Evolutionary conservation across 2,329 filamentous ascomycete species (phyloP), one percentile per base, ranked within the genome.

Genomic region (Lizonia empirigonia): DNA sequence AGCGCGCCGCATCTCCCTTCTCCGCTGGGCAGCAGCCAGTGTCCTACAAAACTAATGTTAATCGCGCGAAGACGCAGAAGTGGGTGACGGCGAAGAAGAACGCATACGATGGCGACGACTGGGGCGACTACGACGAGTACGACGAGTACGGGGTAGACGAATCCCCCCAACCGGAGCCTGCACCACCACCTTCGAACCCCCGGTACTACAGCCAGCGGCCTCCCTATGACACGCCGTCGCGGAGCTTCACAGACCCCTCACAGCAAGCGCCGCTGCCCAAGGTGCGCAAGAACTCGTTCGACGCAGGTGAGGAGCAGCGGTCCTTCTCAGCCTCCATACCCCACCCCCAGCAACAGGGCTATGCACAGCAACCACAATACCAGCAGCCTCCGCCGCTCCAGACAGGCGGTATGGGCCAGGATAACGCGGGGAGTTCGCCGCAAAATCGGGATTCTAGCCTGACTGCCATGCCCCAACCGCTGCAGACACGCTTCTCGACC

Each of bases 91-190:
- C 93, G 27, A 93, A 92, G 73, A 81, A 85, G 51, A 86, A 89
- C 63, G 89, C 85, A 68, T 97, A 97, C 68, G 92, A 93, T 65
- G 93, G 92, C 57, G 91, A 95, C 65, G 93, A 96, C 68, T 97
- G 93, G 92, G 93, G 91, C 27, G 88, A 84, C 34, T 78, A 77
- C 56, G 78, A 81, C 58, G 81, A 82, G 39, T 81, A 85, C 45
- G 79, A 82, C 46, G 78, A 82, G 50, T 79, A 81, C 57, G 81
- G 83, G 32, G 80, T 82, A 39, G 72, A 76, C 37, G 73, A 76
- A 35, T 73, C 75, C 36, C 70, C 74, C 27, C 75, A 78, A 10
- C 63, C 74, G 47, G 56, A 68, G 33, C 63, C 72, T 1, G 27
- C 26, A n/a, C 26, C 71, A n/a, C 72, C 70, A 48, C 71, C 74